Conservation (phyloP, 2,329 filamentous ascomycete species). For the Scedosporium apiospermum region DNA sequence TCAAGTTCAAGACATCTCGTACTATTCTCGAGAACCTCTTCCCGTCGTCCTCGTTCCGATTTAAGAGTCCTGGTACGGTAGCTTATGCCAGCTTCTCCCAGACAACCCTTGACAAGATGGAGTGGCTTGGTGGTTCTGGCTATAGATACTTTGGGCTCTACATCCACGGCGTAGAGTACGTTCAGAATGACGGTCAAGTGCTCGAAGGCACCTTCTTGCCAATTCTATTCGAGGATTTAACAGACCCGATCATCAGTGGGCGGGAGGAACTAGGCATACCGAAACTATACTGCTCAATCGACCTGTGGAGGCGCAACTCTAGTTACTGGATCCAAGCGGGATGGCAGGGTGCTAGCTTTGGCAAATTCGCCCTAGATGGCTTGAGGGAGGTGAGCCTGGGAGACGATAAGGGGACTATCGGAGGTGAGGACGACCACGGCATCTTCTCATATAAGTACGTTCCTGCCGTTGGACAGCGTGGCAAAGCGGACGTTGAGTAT, state of each 20-base stretch:
- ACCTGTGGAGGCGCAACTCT: conserved; percentile 24
- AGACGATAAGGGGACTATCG: conserved; percentile 14
- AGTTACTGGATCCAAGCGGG: conserved; percentile 26
- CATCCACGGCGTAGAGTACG: conserved; percentile 50
- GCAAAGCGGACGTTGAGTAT: conserved; percentile 43
- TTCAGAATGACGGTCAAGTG: conserved; percentile 32
- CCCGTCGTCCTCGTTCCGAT: conserved; percentile 27
- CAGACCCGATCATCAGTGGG: conserved; percentile 49
- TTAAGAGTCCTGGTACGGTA: conserved; percentile 29
- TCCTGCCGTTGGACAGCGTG: conserved; percentile 39
- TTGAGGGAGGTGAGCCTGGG: conserved; percentile 18
- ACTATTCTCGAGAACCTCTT: conserved; percentile 38
- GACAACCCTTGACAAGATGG: conserved; percentile 37
- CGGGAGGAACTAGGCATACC: conserved; percentile 52
- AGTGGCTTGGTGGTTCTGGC: conserved; percentile 48
- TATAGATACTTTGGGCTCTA: conserved; percentile 50
- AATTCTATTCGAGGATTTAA: conserved; percentile 45
- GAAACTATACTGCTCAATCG: conserved; percentile 40
- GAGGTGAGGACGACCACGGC: conserved; percentile 26
- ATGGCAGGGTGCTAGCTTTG: conserved; percentile 31
- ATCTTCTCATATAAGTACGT: conserved; percentile 47
- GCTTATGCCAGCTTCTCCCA: conserved; percentile 30
- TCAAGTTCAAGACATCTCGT: conserved; percentile 36
- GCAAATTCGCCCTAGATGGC: conserved; percentile 24
- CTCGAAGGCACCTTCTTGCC: conserved; percentile 43